Evolutionary conservation across 2,329 filamentous ascomycete species (phyloP).

Genomic region (Fusarium sp.): DNA sequence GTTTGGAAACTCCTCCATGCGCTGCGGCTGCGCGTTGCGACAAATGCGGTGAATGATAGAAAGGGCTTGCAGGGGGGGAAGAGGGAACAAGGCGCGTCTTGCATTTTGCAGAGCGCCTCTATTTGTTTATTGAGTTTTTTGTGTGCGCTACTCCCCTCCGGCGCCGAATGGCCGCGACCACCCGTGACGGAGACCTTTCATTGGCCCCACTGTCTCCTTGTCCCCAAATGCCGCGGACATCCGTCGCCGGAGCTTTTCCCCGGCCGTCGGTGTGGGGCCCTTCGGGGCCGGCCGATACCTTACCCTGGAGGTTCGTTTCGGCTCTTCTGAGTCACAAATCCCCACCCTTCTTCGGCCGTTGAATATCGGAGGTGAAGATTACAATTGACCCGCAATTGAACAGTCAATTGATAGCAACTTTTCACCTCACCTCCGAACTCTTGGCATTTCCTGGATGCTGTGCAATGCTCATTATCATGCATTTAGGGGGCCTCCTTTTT

Average conservation of each 20-base stretch:
- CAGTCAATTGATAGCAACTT: not conserved
- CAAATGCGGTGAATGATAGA: slow-evolving; percentile 1
- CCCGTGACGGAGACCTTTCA: slow-evolving; percentile 24
- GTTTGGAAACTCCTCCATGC: not conserved
- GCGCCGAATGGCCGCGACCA: slow-evolving; percentile 22
- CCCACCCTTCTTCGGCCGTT: not conserved
- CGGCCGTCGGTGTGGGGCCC: slow-evolving; percentile 41
- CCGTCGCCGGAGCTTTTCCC: slow-evolving; percentile 20
- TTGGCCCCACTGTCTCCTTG: slow-evolving; percentile 17
- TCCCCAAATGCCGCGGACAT: slow-evolving; percentile 9
- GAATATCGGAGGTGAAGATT: not conserved
- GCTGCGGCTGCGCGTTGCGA: not conserved
- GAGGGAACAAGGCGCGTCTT: not conserved
- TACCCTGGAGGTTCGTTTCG: slow-evolving; percentile 21
- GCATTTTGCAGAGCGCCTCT: not conserved
- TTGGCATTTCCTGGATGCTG: not conserved
- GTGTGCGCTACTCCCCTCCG: not conserved
- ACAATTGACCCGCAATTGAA: not conserved
- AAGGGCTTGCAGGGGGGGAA: not conserved
- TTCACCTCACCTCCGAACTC: not conserved
- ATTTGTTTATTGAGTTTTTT: slow-evolving; percentile 22
- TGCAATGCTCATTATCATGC: not conserved
- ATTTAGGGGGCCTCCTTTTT: slow-evolving; percentile 1
- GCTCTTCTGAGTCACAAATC: not conserved
- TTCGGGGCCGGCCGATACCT: not conserved